Conservation (phyloP, 139 green algal genomes). For the Chlorella sp. region DNA sequence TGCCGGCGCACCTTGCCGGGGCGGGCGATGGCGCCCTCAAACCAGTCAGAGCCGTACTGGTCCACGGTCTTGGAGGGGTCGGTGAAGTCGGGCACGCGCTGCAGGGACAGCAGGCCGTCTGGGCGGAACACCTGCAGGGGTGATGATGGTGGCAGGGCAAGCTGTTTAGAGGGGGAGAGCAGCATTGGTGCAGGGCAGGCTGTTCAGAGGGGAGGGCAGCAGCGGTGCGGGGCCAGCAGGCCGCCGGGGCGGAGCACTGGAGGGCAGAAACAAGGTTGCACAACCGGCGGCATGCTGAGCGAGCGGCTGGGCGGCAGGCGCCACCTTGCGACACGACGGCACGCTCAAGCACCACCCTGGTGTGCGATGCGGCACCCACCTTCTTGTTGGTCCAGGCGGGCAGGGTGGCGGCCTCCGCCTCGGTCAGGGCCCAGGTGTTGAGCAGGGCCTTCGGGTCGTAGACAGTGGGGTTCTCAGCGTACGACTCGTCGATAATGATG, state of each 20-base stretch:
- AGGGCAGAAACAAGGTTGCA: not conserved
- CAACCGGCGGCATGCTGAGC: not conserved
- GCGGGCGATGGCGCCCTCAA: conserved; percentile 69
- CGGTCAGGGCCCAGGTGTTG: conserved; percentile 27
- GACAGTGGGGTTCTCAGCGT: conserved; percentile 32
- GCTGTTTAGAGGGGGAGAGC: not conserved
- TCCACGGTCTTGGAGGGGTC: not conserved
- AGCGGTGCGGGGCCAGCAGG: not conserved
- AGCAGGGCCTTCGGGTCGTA: conserved; percentile 58
- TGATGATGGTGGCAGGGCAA: not conserved
- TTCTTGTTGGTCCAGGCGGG: conserved; percentile 18
- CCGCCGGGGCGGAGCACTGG: no score
- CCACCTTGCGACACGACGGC: no score
- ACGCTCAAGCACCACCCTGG: no score
- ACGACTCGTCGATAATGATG: conserved; percentile 75
- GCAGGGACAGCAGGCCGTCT: conserved; percentile 48
- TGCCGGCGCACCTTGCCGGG: conserved; percentile 69
- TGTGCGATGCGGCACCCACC: no score
- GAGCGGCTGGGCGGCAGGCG: no score
- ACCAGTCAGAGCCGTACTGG: conserved; percentile 64
- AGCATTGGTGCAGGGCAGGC: not conserved
- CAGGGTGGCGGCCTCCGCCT: not conserved
- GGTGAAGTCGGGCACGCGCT: not conserved
- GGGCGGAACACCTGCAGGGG: conserved; percentile 39
- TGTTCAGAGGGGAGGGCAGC: not conserved